Conservation (phyloP, 2,329 filamentous ascomycete genomes). For the Alternaria panax region DNA sequence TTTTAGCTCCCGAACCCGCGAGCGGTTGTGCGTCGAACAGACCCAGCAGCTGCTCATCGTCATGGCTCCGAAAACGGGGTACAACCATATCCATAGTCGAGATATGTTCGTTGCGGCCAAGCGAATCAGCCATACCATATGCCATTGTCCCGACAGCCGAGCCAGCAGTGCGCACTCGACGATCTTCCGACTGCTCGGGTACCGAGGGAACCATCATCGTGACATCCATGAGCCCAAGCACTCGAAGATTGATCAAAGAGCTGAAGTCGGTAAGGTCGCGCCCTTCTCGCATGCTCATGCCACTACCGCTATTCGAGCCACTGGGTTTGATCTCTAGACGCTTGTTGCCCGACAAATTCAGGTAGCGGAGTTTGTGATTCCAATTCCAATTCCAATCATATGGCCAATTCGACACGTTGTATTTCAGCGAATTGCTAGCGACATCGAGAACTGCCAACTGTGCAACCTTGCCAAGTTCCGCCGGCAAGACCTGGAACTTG, state of each 20-base stretch:
- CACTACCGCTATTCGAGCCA: slow-evolving; percentile 62
- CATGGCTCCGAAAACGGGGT: slow-evolving; percentile 86
- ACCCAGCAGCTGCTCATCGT: slow-evolving; percentile 89
- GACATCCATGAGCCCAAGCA: slow-evolving; percentile 96
- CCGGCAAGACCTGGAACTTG: slow-evolving; percentile 95
- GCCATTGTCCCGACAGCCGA: slow-evolving; percentile 88
- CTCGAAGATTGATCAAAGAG: slow-evolving; percentile 79
- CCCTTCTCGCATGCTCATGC: slow-evolving; percentile 59
- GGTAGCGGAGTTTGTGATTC: slow-evolving; percentile 91
- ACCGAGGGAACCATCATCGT: slow-evolving; percentile 92
- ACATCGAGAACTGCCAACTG: slow-evolving; percentile 92
- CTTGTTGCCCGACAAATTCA: slow-evolving; percentile 97
- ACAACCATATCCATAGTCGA: slow-evolving; percentile 96
- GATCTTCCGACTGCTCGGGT: slow-evolving; percentile 92
- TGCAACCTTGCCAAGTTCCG: slow-evolving; percentile 92
- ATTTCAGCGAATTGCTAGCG: slow-evolving; percentile 93
- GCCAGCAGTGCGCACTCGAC: slow-evolving; percentile 95
- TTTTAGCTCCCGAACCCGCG: slow-evolving; percentile 88
- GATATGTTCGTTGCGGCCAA: slow-evolving; percentile 91
- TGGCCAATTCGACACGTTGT: slow-evolving; percentile 98
- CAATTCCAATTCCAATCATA: slow-evolving; percentile 99
- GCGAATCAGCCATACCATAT: slow-evolving; percentile 96
- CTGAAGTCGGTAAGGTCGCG: slow-evolving; percentile 89
- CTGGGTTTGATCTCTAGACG: slow-evolving; percentile 84
- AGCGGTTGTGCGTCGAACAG: slow-evolving; percentile 95